These are phyloP conservation scores for Mycena venus DNA, from an alignment of 768 basidiomycete species.

Conservation along the genomic window DNA sequence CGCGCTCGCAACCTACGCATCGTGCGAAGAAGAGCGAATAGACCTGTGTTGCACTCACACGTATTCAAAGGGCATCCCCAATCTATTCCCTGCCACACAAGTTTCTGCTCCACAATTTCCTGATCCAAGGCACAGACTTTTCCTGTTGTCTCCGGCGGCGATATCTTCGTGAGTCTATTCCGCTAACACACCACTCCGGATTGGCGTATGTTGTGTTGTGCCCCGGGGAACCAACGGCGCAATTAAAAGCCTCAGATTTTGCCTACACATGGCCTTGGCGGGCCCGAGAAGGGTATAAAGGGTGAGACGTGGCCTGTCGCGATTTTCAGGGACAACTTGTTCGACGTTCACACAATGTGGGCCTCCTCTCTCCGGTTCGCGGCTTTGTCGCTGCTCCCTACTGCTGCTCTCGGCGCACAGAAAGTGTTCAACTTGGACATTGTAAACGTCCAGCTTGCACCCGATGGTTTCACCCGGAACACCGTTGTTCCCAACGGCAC, in stretches of 20 bases:
- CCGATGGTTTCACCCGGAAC: constrained; percentile 32
- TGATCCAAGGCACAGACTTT: neutral
- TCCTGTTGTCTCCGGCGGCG: neutral
- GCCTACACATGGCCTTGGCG: neutral
- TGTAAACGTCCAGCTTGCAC: constrained; percentile 31
- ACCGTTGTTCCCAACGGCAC: constrained; percentile 42
- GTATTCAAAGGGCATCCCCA: neutral
- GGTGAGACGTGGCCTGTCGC: neutral
- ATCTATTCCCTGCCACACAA: neutral
- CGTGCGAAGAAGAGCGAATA: neutral
- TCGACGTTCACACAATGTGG: constrained; percentile 5
- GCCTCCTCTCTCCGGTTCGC: constrained; percentile 17
- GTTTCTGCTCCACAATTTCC: neutral
- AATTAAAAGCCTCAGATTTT: neutral
- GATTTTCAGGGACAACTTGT: neutral
- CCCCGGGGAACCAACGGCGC: neutral
- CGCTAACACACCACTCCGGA: neutral
- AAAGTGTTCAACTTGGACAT: constrained; percentile 32
- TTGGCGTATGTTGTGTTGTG: neutral
- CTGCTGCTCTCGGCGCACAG: constrained; percentile 3
- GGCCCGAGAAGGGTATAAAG: neutral
- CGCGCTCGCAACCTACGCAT: neutral
- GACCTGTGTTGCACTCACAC: neutral
- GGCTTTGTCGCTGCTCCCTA: constrained; percentile 12
- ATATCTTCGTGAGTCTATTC: neutral